These are phyloP conservation scores for Zoysia japonica DNA, from an alignment of 176 grass and related monocot genomes.

Conservation along the genomic window DNA sequence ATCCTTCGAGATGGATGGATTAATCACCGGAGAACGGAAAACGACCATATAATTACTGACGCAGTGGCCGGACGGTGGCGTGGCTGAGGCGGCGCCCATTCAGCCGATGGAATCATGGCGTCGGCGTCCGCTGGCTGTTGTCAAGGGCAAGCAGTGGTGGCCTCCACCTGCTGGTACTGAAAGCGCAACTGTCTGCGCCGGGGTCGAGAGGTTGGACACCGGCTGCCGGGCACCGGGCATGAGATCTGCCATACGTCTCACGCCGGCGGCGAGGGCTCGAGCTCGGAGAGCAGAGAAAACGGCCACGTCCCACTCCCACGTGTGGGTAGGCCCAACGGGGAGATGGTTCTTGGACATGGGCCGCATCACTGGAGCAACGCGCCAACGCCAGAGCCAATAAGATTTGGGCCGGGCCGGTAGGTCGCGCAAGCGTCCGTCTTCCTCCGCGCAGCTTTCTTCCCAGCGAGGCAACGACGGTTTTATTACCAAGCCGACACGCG, in stretches of 20 bases:
- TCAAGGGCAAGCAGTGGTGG: not conserved
- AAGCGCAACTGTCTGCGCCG: not conserved
- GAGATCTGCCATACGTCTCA: not conserved
- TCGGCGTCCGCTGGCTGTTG: not conserved
- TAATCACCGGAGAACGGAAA: no score
- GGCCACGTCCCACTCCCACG: no score
- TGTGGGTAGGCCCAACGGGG: no score
- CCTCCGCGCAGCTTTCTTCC: not conserved
- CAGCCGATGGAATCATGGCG: not conserved
- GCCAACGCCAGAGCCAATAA: not conserved
- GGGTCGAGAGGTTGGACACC: not conserved
- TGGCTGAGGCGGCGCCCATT: not conserved
- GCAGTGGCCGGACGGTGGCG: not conserved
- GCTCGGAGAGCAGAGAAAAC: no score
- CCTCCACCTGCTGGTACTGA: not conserved
- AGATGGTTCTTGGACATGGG: no score
- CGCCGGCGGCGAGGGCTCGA: not conserved
- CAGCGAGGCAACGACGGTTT: no score
- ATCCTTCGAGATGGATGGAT: not conserved
- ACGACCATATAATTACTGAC: not conserved
- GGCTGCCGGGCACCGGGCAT: not conserved
- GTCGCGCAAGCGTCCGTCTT: not conserved
- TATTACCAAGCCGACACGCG: conserved; percentile 6
- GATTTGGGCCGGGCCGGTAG: not conserved
- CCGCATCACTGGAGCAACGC: no score